A percentile compares a stretch with the other conserved stretches of the same genome.
These are phyloP conservation scores for Coemansia sp. DNA, from an alignment of 192 early-diverging fungal genomes.

Conservation along the genomic window DNA sequence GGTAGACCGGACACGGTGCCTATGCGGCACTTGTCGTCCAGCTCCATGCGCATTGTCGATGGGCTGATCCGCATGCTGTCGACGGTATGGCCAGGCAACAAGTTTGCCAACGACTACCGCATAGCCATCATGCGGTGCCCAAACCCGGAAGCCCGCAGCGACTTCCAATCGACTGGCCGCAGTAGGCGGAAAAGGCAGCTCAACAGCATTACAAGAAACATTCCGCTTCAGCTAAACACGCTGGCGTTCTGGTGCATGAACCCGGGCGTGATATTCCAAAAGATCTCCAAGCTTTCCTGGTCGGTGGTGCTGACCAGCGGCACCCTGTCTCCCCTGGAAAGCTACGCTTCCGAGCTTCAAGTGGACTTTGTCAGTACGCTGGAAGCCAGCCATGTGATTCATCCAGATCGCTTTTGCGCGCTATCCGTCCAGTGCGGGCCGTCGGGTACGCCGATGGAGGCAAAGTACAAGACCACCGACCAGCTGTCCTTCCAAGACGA, in stretches of 20 bases:
- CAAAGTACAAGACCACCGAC: conserved; percentile 40
- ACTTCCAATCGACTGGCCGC: not conserved
- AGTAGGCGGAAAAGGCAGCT: not conserved
- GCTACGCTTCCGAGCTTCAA: conserved; percentile 60
- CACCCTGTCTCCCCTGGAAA: conserved; percentile 63
- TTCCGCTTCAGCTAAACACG: conserved; percentile 14
- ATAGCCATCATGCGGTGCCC: conserved; percentile 23
- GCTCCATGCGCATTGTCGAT: conserved; percentile 21
- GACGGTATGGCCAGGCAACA: conserved; percentile 1
- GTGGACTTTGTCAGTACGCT: conserved; percentile 51
- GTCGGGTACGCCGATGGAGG: conserved; percentile 38
- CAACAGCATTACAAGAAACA: not conserved
- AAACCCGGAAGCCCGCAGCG: conserved; percentile 6
- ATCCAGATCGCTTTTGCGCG: conserved; percentile 57
- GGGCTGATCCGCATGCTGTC: conserved; percentile 31
- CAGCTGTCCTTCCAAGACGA: conserved; percentile 56
- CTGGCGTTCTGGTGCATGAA: conserved; percentile 46
- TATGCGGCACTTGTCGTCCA: conserved; percentile 15
- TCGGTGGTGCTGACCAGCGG: conserved; percentile 64
- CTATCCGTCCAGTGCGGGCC: conserved; percentile 56
- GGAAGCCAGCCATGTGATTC: conserved; percentile 70
- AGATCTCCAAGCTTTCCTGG: conserved; percentile 42
- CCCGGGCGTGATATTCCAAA: conserved; percentile 34
- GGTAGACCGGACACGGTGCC: not conserved
- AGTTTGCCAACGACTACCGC: conserved; percentile 29